A percentile compares a stretch with the other conserved stretches of the same genome.
Conservation (phyloP, 768 basidiomycete species). For the Tremella yokohamensis region DNA sequence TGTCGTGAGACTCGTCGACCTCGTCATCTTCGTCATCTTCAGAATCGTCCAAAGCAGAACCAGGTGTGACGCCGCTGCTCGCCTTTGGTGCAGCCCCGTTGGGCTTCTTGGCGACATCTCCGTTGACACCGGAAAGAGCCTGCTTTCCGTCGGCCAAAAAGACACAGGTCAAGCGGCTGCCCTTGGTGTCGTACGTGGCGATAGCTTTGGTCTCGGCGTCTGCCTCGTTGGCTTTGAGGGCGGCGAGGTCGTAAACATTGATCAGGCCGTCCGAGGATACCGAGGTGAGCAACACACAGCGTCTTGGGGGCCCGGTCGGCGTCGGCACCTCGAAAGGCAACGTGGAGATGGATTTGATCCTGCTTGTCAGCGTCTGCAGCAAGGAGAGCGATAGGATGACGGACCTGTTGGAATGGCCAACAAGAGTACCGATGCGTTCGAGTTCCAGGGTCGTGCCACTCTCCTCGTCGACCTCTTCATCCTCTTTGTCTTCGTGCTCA, state of each 20-base stretch:
- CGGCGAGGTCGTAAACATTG: conserved; percentile 49
- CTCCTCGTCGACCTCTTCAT: conserved; percentile 29
- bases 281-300: conserved; percentile 60
- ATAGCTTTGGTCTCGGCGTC: conserved; percentile 56
- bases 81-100: too few species aligned
- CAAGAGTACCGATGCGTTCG: conserved; percentile 56
- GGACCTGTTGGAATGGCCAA: conserved; percentile 85
- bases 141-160: conserved; percentile 46
- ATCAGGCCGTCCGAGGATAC: conserved; percentile 83
- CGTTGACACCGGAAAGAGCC: conserved; percentile 52
- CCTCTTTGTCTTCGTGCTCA: conserved; percentile 30
- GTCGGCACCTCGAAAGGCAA: conserved; percentile 22
- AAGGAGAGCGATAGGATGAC: conserved; percentile 32
- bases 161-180: conserved; percentile 74
- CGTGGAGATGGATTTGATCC: conserved; percentile 45
- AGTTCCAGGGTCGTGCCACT: conserved; percentile 18
- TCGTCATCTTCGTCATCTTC: conserved; percentile 34
- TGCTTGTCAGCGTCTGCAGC: conserved; percentile 13
- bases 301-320: conserved; percentile 34
- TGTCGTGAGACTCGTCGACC: conserved; percentile 25
- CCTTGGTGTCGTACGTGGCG: conserved; percentile 75
- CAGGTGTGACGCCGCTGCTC: too few species aligned
- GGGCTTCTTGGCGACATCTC: conserved; percentile 55
- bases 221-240: conserved; percentile 11
- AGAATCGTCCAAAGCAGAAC: conserved; percentile 6